These are phyloP conservation scores for Stygiomarasmius scandens DNA, from an alignment of 1,284 basidiomycete species.

Conservation along the genomic window DNA sequence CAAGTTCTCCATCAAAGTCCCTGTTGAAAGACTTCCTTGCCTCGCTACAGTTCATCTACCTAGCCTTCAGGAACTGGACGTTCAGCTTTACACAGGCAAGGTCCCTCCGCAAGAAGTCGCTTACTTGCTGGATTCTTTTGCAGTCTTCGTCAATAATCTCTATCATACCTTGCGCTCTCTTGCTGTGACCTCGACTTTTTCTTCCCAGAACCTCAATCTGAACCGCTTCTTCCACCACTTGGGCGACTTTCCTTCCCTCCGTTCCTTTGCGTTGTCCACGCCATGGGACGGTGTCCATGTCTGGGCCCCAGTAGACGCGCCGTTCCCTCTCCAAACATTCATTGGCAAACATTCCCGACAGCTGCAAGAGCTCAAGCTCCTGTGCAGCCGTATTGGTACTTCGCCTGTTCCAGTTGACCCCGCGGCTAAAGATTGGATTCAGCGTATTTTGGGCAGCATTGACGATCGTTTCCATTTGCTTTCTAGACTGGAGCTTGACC, in stretches of 20 bases:
- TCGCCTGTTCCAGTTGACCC: conserved; percentile 24
- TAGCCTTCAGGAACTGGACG: conserved; percentile 33
- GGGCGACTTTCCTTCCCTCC: conserved; percentile 38
- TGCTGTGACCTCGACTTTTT: conserved; percentile 34
- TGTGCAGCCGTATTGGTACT: conserved; percentile 31
- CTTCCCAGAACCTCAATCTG: conserved; percentile 40
- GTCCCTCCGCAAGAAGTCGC: conserved; percentile 30
- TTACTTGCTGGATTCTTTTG: conserved; percentile 36
- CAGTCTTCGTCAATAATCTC: conserved; percentile 40
- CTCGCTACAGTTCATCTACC: conserved; percentile 36
- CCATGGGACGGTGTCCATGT: conserved; percentile 46
- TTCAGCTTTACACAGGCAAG: conserved; percentile 36
- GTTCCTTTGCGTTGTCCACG: conserved; percentile 38
- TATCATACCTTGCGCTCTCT: conserved; percentile 35
- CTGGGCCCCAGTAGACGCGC: conserved; percentile 20
- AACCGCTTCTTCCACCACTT: conserved; percentile 37
- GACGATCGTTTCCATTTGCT: background rate
- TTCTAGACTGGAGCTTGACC: conserved; percentile 9
- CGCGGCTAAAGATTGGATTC: conserved; percentile 40
- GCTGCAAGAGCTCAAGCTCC: conserved; percentile 35
- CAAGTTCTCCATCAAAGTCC: conserved; percentile 39
- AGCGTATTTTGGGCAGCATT: conserved; percentile 31
- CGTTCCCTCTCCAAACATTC: conserved; percentile 31
- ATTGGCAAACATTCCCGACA: conserved; percentile 33
- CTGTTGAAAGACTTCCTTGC: conserved; percentile 32